Conservation (phyloP, 306 rosid species). For the Malus sylvestris region DNA sequence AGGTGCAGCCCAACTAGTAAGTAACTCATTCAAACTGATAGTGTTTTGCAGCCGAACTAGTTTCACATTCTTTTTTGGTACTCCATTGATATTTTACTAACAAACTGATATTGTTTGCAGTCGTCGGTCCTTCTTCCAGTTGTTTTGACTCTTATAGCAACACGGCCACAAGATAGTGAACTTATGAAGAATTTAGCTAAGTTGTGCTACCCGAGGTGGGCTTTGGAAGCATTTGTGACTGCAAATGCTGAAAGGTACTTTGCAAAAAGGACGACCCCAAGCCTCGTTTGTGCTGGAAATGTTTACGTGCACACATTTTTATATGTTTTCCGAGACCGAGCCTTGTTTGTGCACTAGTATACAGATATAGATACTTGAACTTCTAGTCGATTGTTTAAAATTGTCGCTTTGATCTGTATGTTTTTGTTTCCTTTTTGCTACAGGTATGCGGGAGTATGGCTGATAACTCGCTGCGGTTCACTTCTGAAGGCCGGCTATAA, state of each 20-base stretch:
- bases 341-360: neutral
- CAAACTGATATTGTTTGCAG: slow-evolving; percentile 37
- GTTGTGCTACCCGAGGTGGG: slow-evolving; percentile 87
- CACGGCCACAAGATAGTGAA: slow-evolving; percentile 48
- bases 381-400: neutral
- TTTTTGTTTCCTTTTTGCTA: slow-evolving; percentile 1
- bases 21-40: slow-evolving; percentile 11
- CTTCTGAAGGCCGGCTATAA: slow-evolving; percentile 51
- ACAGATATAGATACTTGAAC: neutral
- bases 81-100: slow-evolving; percentile 18
- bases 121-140: slow-evolving; percentile 95
- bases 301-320: neutral
- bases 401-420: neutral
- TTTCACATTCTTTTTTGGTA: neutral
- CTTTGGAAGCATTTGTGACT: slow-evolving; percentile 73
- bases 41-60: neutral
- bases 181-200: slow-evolving; percentile 53
- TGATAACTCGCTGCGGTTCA: slow-evolving; percentile 70
- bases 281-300: too few relatives aligned
- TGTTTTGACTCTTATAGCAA: slow-evolving; percentile 77
- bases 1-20: slow-evolving; percentile 94
- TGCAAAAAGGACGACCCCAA: neutral
- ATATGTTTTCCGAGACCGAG: too few relatives aligned
- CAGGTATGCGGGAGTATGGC: slow-evolving; percentile 96
- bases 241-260: slow-evolving; percentile 89